These are phyloP conservation scores for Suaeda aralocaspica DNA, from an alignment of 148 eudicot genomes.

Conservation along the genomic window DNA sequence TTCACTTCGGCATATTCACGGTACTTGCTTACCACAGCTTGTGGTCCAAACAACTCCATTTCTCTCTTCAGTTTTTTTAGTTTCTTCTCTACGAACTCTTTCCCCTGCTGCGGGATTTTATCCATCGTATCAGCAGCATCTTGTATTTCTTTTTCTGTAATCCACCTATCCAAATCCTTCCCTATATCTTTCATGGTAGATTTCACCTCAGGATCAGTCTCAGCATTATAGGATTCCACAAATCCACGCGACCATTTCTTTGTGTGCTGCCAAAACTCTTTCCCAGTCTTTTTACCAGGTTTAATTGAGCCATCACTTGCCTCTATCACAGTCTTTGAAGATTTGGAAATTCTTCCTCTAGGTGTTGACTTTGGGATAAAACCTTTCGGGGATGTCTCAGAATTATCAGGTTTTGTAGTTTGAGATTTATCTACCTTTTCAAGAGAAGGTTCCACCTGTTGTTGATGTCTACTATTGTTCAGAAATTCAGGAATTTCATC, in stretches of 20 bases:
- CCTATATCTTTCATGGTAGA: constrained; percentile 81
- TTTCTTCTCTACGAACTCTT: constrained; percentile 55
- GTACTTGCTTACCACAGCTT: constrained; percentile 85
- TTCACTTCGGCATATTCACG: constrained; percentile 69
- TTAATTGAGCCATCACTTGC: constrained; percentile 77
- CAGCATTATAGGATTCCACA: constrained; percentile 72
- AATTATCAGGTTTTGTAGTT: constrained; percentile 16
- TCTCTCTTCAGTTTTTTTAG: constrained; percentile 76
- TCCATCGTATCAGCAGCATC: constrained; percentile 68
- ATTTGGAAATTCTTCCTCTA: constrained; percentile 22
- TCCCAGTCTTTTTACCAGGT: constrained; percentile 74
- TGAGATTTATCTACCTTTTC: constrained; percentile 35
- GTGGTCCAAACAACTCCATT: constrained; percentile 85
- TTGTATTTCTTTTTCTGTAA: constrained; percentile 76
- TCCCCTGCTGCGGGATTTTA: constrained; percentile 51
- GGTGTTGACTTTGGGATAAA: constrained; percentile 24
- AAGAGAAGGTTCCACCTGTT: constrained; percentile 26
- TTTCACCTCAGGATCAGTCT: constrained; percentile 73
- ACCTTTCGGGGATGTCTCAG: constrained; percentile 20
- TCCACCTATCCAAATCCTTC: constrained; percentile 92
- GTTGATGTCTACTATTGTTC: constrained; percentile 29
- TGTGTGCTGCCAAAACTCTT: constrained; percentile 90
- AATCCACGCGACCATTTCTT: constrained; percentile 91
- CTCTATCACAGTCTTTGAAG: constrained; percentile 63
- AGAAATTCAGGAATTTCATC: constrained; percentile 53